Percentiles rank a stretch among this genome's conserved stretches.
These are phyloP conservation scores for Limnomonas spitsbergensis DNA, from an alignment of 139 green algal species.

Conservation along the genomic window DNA sequence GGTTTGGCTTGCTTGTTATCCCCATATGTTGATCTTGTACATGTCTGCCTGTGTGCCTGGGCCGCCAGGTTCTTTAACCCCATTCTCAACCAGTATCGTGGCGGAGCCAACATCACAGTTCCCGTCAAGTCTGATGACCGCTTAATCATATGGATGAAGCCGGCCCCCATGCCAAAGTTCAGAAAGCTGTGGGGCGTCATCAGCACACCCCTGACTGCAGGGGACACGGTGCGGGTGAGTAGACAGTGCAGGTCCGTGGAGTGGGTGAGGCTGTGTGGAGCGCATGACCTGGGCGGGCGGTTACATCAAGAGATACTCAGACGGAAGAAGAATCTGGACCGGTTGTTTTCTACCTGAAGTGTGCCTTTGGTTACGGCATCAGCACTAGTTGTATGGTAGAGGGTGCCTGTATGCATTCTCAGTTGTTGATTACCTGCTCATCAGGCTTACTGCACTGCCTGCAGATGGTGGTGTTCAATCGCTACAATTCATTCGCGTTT, in stretches of 20 bases:
- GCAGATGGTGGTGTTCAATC: conserved; percentile 4
- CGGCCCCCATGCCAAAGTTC: conserved; percentile 62
- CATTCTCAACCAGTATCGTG: conserved; percentile 10
- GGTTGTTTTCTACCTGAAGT: too few species aligned
- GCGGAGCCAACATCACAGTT: conserved; percentile 18
- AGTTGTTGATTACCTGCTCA: too few species aligned
- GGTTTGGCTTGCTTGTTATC: too few species aligned
- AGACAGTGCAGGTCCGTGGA: background rate
- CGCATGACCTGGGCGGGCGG: too few species aligned
- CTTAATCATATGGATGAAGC: conserved; percentile 95
- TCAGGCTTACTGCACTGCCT: too few species aligned
- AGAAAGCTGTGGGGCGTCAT: conserved; percentile 63
- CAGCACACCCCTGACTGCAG: conserved; percentile 26
- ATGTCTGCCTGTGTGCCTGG: too few species aligned
- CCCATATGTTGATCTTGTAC: too few species aligned
- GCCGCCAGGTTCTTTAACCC: conserved; percentile 19
- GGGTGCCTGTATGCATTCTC: too few species aligned
- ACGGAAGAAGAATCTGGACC: too few species aligned
- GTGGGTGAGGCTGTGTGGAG: background rate
- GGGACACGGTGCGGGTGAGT: conserved; percentile 26
- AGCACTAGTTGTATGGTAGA: too few species aligned
- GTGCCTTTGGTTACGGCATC: too few species aligned
- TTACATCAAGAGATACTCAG: too few species aligned
- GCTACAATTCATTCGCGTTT: conserved; percentile 83
- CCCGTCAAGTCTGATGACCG: conserved; percentile 67